Percentiles rank a stretch among this genome's conserved stretches.
phyloP scores from a whole-genome alignment of 139 green algal genomes.

The Picochlorum sp. region DNA sequence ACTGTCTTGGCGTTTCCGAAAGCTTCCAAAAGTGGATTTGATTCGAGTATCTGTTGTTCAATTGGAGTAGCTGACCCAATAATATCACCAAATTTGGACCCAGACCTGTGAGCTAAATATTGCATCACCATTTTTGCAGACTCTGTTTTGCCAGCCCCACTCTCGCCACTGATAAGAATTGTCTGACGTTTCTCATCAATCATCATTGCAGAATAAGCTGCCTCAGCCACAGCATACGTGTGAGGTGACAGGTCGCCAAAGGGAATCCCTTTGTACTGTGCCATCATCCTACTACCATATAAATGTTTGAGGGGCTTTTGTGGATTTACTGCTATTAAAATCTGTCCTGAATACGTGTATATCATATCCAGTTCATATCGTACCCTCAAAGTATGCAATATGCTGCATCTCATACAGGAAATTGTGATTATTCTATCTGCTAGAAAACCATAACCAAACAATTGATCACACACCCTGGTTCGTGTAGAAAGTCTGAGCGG shows the following conservation, averaged over 20 bases:
- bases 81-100: not conserved
- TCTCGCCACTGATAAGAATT: slow-evolving; percentile 69
- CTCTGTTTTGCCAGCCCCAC: slow-evolving; percentile 93
- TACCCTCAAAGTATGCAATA: slow-evolving; percentile 64
- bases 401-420: slow-evolving; percentile 23
- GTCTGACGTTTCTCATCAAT: slow-evolving; percentile 50
- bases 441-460: slow-evolving; percentile 13
- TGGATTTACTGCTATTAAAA: slow-evolving; percentile 77
- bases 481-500: slow-evolving; percentile 48
- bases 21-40: slow-evolving; percentile 79
- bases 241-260: slow-evolving; percentile 73
- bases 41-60: slow-evolving; percentile 66
- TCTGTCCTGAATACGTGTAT: slow-evolving; percentile 81
- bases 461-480: slow-evolving; percentile 25
- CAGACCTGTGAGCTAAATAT: slow-evolving; percentile 47
- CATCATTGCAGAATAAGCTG: slow-evolving; percentile 53
- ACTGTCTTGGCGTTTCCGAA: slow-evolving; percentile 85
- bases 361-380: slow-evolving; percentile 71
- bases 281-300: slow-evolving; percentile 77
- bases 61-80: slow-evolving; percentile 28
- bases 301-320: slow-evolving; percentile 64
- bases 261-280: slow-evolving; percentile 54
- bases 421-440: slow-evolving; percentile 1
- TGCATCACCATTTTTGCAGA: slow-evolving; percentile 66
- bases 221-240: slow-evolving; percentile 75